These are phyloP conservation scores for Brassica juncea DNA, from an alignment of 345 rosid genomes.

Conservation along the genomic window DNA sequence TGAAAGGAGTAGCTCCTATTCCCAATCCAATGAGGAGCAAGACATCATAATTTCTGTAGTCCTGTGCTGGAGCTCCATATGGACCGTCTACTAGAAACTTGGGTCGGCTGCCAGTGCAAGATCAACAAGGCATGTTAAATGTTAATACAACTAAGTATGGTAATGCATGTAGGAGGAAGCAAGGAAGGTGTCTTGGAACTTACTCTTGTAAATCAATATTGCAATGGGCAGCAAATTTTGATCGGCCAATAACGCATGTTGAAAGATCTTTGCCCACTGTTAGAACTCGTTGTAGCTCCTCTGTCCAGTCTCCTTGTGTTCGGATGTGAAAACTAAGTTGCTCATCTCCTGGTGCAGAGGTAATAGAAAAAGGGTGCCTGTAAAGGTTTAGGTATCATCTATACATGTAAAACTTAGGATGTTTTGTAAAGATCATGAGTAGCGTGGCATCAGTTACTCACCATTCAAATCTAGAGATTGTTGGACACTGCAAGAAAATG, in stretches of 20 bases:
- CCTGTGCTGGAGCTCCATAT: conserved; percentile 98
- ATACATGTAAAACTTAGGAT: conserved; percentile 13
- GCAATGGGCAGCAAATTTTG: conserved; percentile 54
- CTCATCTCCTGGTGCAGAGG: conserved; percentile 95
- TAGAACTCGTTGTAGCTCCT: conserved; percentile 68
- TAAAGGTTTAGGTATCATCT: conserved; percentile 14
- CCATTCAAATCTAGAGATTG: conserved; percentile 89
- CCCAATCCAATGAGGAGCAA: conserved; percentile 94
- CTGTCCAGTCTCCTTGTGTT: conserved; percentile 92
- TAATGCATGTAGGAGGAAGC: conserved; percentile 13
- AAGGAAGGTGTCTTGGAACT: conserved; percentile 22
- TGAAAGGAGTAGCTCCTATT: conserved; percentile 96
- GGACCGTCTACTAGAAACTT: conserved; percentile 84
- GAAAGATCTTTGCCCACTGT: conserved; percentile 59
- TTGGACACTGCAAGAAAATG: conserved; percentile 84
- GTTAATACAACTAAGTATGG: conserved; percentile 10
- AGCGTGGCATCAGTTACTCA: conserved; percentile 33
- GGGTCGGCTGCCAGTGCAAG: conserved; percentile 57
- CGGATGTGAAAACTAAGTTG: conserved; percentile 87
- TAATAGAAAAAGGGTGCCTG: conserved; percentile 96
- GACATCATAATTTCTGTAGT: conserved; percentile 85
- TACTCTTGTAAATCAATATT: conserved; percentile 52
- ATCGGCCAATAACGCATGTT: conserved; percentile 54
- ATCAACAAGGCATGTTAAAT: conserved; percentile 32
- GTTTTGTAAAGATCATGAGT: background rate